Evolutionary conservation across 768 basidiomycete genomes (phyloP).

Genomic region (Amanita rubescens): DNA sequence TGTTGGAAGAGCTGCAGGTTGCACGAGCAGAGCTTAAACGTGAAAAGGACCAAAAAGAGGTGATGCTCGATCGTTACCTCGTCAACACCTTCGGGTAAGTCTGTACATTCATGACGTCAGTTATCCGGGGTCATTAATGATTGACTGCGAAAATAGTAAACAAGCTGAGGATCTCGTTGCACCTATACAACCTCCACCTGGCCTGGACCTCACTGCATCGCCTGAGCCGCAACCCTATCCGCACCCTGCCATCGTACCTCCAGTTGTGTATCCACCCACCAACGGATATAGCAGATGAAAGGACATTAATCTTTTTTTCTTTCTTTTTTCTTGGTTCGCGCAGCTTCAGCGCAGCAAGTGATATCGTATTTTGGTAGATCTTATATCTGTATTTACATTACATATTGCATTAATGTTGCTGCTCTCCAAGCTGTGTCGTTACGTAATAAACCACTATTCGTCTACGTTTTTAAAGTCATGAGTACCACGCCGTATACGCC

Average conservation of each 20-base stretch:
- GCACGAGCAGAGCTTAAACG: slow-evolving; percentile 42
- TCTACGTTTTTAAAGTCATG: not conserved
- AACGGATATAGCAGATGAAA: slow-evolving; percentile 4
- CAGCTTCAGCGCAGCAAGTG: not conserved
- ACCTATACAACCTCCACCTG: slow-evolving; percentile 12
- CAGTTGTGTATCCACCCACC: slow-evolving; percentile 5
- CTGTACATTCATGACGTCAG: not conserved
- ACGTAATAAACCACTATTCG: not conserved
- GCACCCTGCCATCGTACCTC: not conserved
- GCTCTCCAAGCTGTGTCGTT: not conserved
- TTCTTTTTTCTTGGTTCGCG: not conserved
- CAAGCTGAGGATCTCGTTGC: slow-evolving; percentile 21
- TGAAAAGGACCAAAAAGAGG: slow-evolving; percentile 55
- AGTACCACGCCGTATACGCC: not conserved
- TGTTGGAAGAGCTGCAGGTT: slow-evolving; percentile 58
- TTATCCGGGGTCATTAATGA: slow-evolving; percentile 1
- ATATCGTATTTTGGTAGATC: not conserved
- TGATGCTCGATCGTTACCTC: slow-evolving; percentile 47
- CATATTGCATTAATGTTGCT: not conserved
- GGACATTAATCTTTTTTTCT: not conserved
- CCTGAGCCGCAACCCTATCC: slow-evolving; percentile 1
- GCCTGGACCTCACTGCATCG: slow-evolving; percentile 6
- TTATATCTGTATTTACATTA: not conserved
- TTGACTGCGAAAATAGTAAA: slow-evolving; percentile 8
- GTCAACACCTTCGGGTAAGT: slow-evolving; percentile 44